Conservation (phyloP, 2,329 filamentous ascomycete genomes). For the Colletotrichum spaethianum region DNA sequence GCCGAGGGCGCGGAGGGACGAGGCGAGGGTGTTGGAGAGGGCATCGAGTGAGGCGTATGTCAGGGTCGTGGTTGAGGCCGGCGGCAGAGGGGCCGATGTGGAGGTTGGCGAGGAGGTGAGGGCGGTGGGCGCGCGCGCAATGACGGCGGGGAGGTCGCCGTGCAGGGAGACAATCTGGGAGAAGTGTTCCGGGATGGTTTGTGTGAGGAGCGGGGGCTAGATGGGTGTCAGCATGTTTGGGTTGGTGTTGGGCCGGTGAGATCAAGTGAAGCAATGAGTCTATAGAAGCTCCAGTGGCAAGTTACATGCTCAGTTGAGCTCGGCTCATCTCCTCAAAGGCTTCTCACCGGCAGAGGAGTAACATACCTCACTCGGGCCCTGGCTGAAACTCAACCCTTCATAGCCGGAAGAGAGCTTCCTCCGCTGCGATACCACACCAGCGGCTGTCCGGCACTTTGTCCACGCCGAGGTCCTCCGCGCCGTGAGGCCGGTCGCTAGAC, state of each 20-base stretch:
- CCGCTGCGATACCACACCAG: not conserved
- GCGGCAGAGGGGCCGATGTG: slow-evolving; percentile 64
- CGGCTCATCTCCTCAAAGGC: not conserved
- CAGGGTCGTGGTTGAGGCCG: slow-evolving; percentile 73
- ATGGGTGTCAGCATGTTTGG: not conserved
- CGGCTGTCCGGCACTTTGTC: too few species aligned
- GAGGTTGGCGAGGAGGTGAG: slow-evolving; percentile 41
- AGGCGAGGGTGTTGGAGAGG: slow-evolving; percentile 82
- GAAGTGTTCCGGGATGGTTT: slow-evolving; percentile 83
- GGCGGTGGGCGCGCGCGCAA: slow-evolving; percentile 61
- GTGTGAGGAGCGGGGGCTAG: slow-evolving; percentile 75
- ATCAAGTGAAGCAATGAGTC: not conserved
- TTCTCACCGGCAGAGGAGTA: not conserved
- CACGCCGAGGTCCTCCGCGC: not conserved
- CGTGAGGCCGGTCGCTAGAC: not conserved
- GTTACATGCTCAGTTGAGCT: not conserved
- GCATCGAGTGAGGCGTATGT: slow-evolving; percentile 84
- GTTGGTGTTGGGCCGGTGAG: too few species aligned
- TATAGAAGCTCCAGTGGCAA: not conserved
- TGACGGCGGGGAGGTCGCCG: slow-evolving; percentile 75
- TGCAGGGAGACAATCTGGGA: slow-evolving; percentile 72
- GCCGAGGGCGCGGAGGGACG: slow-evolving; percentile 77
- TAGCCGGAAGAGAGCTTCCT: not conserved
- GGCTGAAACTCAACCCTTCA: slow-evolving; percentile 22
- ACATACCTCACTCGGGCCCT: slow-evolving; percentile 25